Evolutionary conservation across 2,329 filamentous ascomycete species (phyloP), one percentile per base, ranked within the genome.

Genomic region (Stemphylium beticola): DNA sequence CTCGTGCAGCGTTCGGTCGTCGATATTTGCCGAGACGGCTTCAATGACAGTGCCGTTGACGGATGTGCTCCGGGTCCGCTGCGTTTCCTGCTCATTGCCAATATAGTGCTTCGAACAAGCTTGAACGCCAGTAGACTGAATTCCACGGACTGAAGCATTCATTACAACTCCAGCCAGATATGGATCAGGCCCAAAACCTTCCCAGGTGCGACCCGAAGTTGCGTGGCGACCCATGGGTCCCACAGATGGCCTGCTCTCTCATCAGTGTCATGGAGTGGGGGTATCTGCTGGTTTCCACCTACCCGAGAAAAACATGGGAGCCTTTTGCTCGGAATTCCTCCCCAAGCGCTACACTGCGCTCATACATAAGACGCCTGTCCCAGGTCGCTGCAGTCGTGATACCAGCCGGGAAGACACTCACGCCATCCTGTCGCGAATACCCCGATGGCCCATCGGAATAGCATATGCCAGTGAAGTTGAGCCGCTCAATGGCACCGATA

Each of bases 71-170:
- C 22, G 76, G 61, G 71, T 69, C 37, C 65, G 70, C 62, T 70
- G 69, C 18, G 59, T 83, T 55, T 87, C 85, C 66, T 88, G 85
- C 61, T 87, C 85, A 52, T 87, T 85, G 4, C 74, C 80, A 38
- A 87, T 83, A 39, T 80, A 82, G 58, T 88, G 85, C 69, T 86
- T 77, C 4, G 74, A 72, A 32, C 68, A 73, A 8, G 75, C 68
- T 45, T 79, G 71, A 5, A 81, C 79, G 18, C 78, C 77, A 14
- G 64, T 67, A 36, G 68, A 67, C 43, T 79, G 74, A 20, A 77
- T 72, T 9, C 77, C 74, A 20, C 62, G 55, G 24, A 80, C 73
- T 0, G 74, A 76, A 18, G 73, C 62, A 12, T 64, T 69, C 40
- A 76, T 72, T 0, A 74, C 62, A 14, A 76, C 68, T 10, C 77